phyloP scores from a whole-genome alignment of 2,329 filamentous ascomycete genomes.

The Teratosphaeriaceae sp. region DNA sequence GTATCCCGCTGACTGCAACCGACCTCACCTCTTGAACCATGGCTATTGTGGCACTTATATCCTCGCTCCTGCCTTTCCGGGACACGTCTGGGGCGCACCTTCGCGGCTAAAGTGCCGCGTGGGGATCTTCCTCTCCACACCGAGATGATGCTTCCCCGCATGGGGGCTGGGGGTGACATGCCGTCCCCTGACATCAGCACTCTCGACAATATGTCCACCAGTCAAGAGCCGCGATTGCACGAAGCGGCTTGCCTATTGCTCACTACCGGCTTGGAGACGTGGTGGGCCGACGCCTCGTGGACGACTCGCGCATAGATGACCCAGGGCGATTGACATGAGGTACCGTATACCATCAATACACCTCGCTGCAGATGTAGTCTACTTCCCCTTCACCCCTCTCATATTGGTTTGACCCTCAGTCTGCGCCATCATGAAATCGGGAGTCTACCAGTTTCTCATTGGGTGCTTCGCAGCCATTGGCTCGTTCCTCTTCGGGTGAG shows the following conservation, averaged over 20 bases:
- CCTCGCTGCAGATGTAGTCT: too few relatives aligned
- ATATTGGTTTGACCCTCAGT: neutral
- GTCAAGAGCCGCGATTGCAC: neutral
- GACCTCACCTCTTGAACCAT: too few relatives aligned
- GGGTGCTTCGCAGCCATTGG: constrained; percentile 35
- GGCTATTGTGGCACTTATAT: neutral
- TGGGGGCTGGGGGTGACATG: neutral
- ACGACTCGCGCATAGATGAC: neutral
- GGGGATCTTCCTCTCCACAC: neutral
- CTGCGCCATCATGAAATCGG: constrained; percentile 13
- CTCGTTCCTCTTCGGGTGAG: constrained; percentile 8
- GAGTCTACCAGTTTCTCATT: constrained; percentile 23
- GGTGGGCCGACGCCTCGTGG: neutral
- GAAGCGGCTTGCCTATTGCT: neutral
- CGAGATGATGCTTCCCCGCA: constrained; percentile 1
- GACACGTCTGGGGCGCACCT: too few relatives aligned
- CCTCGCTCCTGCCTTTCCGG: constrained; percentile 1
- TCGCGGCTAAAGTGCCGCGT: neutral
- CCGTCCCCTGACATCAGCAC: neutral
- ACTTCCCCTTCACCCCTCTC: neutral
- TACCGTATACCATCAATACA: too few relatives aligned
- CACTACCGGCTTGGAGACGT: neutral
- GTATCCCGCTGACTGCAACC: neutral
- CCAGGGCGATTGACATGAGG: neutral
- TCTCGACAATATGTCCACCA: neutral